Evolutionary conservation across 2,329 filamentous ascomycete genomes (phyloP).

Genomic region (Davidsoniella virescens): DNA sequence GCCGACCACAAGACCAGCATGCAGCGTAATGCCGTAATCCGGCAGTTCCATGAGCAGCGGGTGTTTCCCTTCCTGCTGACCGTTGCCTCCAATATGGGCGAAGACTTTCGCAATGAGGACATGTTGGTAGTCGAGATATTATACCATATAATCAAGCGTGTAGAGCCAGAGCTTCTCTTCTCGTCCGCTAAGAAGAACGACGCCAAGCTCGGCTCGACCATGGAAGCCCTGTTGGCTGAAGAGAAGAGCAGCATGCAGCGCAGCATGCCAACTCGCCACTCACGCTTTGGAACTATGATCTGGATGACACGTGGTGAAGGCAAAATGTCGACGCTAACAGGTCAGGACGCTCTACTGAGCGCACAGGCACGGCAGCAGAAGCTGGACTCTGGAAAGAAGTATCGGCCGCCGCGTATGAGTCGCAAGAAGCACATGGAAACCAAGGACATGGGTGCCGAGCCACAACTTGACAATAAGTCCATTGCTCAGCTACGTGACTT

Average conservation of each 20-base stretch:
- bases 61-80: conserved; percentile 75
- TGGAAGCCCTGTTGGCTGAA: conserved; percentile 59
- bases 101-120: conserved; percentile 83
- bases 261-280: conserved; percentile 72
- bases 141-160: conserved; percentile 82
- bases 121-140: conserved; percentile 79
- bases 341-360: conserved; percentile 68
- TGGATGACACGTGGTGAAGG: conserved; percentile 83
- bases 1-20: conserved; percentile 52
- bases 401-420: conserved; percentile 58
- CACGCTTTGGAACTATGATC: conserved; percentile 90
- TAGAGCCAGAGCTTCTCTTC: conserved; percentile 72
- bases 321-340: conserved; percentile 72
- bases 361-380: conserved; percentile 60
- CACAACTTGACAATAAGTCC: conserved; percentile 55
- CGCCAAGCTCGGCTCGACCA: conserved; percentile 53
- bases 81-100: conserved; percentile 79
- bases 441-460: conserved; percentile 61
- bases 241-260: conserved; percentile 70
- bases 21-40: conserved; percentile 72
- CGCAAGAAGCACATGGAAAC: conserved; percentile 45
- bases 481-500: conserved; percentile 64
- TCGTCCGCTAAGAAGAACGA: conserved; percentile 60
- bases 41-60: conserved; percentile 80
- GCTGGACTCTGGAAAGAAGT: conserved; percentile 83